These are phyloP conservation scores for Ustilago xerochloae DNA, from an alignment of 1,284 basidiomycete species.

Conservation along the genomic window DNA sequence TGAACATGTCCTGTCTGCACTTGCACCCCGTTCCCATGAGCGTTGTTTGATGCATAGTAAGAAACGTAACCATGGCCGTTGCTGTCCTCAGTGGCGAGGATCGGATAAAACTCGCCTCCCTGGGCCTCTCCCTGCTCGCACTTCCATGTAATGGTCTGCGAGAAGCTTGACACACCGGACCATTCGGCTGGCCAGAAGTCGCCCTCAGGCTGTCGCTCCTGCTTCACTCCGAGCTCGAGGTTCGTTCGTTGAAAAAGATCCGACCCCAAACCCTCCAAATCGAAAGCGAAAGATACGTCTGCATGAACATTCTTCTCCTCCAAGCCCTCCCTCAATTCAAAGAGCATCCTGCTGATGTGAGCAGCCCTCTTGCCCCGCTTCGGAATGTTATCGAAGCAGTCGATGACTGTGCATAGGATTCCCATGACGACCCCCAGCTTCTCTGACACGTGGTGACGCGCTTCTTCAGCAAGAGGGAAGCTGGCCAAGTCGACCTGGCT, in stretches of 20 bases:
- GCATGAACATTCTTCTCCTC: slow-evolving; percentile 12
- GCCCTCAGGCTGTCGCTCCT: no score
- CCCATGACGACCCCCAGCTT: slow-evolving; percentile 17
- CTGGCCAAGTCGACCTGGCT: not conserved
- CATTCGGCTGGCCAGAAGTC: no score
- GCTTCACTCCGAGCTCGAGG: not conserved
- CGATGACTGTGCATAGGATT: slow-evolving; percentile 15
- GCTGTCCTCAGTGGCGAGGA: no score
- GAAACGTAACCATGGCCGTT: no score
- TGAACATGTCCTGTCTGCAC: no score
- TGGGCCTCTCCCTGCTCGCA: no score
- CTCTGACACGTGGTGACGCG: not conserved
- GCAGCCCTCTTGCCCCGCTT: slow-evolving; percentile 2
- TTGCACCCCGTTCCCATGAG: no score
- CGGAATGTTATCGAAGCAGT: slow-evolving; percentile 18
- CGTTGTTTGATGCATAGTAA: no score
- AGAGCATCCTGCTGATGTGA: not conserved
- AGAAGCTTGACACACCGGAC: no score
- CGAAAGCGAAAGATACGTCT: slow-evolving; percentile 25
- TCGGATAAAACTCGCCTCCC: no score
- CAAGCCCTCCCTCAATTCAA: not conserved
- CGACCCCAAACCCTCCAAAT: not conserved
- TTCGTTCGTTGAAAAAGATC: not conserved
- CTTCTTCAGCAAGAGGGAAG: not conserved
- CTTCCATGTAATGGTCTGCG: no score